Evolutionary conservation across 176 grass and related monocot genomes (phyloP), one percentile per base, ranked within the genome.

Genomic region (Elaeis guineensis): DNA sequence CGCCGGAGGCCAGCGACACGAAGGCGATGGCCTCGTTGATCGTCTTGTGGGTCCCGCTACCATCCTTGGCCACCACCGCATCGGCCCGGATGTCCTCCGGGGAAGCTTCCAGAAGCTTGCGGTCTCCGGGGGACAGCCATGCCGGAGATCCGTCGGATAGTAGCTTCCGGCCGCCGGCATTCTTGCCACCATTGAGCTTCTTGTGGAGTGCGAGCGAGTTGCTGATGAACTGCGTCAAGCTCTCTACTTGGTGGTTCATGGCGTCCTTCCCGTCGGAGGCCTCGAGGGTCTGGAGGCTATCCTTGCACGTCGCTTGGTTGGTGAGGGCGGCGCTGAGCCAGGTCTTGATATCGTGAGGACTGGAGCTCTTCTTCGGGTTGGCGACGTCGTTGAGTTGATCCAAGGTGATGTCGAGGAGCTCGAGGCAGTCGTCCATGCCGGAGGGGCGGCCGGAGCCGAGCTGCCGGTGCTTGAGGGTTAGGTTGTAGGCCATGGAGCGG

Each of bases 271-370:
- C 82, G 0, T 61, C 15, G 57, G 71, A 66, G 28, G 61, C 59
- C 3, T 51, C 62, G 29, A 73, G 57, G 48, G 50, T 18, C 54
- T 52, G 57, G 55, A 95, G 86, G 72, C 90, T 82, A n/a, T 90
- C 83, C 25, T 20, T 35, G 75, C 90, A 95, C 9, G 80, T 90
- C 79, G 71, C 77, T 52, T 95, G 90, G 81, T 95, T 95, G 9
- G 90, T 90, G 26, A 95, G 86, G 25, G 86, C 83, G 12, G 91
- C 91, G 55, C 91, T 90, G 63, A 95, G 83, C 91, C 91, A 95
- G 29, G 90, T 95, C 4, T 71, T 67, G 51, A 72, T 67, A 23
- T 83, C 83, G 53, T 83, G 62, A 1, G 32, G 66, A 66, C 61
- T 67, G 3, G 66, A 21, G 15, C 58, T 49, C 54, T 50, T 32